Evolutionary conservation across 192 early-diverging fungal species (phyloP), one percentile per base, ranked within the genome.

Genomic region (Coemansia sp.): DNA sequence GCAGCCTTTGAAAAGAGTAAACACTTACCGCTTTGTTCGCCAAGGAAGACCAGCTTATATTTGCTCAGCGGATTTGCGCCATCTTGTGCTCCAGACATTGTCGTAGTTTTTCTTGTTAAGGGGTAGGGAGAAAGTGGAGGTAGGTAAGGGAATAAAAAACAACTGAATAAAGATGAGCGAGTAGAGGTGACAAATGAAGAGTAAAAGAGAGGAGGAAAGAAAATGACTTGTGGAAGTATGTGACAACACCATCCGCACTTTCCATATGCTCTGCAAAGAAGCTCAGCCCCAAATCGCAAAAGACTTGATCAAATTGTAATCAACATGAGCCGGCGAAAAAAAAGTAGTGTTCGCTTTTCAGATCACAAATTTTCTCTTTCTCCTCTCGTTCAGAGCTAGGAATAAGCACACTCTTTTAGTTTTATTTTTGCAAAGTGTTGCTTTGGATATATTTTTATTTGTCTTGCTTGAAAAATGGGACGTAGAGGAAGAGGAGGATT

Each of bases 1-100:
- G 43, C 43, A 46, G n/a, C n/a, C 18, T 46, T 13, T 13, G 43
- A 13, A 46, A 46, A 16, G 9, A 13, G 26, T 6, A 21, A 43
- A 28, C 29, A 62, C 76, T 74, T 90, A 97, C 96, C 97, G 77
- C 94, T 95, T 78, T 99, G 97, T 68, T 98, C 96, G 68, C 97
- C 97, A 28, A 99, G 87, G 74, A 99, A 99, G 33, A 99, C 97
- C 31, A 99, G 91, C 84, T 99, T 99, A 84, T 94, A 97, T 80
- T 97, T 97, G 71, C 86, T 85, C 55, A 91, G 81, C 29, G 89
- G 87, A 72, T 87, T 91, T 46, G 72, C 61, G 64, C 72, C 72
- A 52, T 80, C 77, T 49, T 76, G 71, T 61, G 69, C 59, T 13
- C 71, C 74, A 53, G 67, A 65, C 68, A 71, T 78, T 62, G 62